Evolutionary conservation across 176 grass and related monocot species (phyloP), one percentile per base, ranked within the genome.

Genomic region (Aegilops umbellulata): DNA sequence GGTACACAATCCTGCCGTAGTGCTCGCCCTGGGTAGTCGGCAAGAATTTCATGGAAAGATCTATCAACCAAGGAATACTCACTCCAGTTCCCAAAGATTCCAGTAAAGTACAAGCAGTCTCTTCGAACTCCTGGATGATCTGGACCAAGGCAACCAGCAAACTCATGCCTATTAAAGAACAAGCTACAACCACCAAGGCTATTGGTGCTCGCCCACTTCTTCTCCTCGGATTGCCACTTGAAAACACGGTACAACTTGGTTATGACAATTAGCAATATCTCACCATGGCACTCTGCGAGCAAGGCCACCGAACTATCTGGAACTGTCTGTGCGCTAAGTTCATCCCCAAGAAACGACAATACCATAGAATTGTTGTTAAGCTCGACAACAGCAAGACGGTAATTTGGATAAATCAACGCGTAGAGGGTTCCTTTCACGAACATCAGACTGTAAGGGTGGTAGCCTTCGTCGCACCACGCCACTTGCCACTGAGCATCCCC

Each of bases 361-460:
- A 88, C 79, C 70, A 73, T 38, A 0, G 29, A 80, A 30, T 16
- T 27, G 1, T 77, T 69, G 16, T 71, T 46, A 11, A 95, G 80
- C 7, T 88, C 79, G 7, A 89, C 67, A 6, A 27, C 34, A 22
- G 88, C 81, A 51, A 90, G 83, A 11, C 83, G 85, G 58, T 12
- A 69, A 11, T 69, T 38, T 38, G 65, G 80, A 14, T 36, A 44
- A 49, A 84, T 79, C 76, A 97, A 63, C 14, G 84, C 86, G 25
- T 86, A 94, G 61, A 94, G 92, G 19, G 78, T 88, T 13, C 84
- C 74, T 17, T 85, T 14, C 25, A 91, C 90, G 23, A 93, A 97
- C 20, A 94, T 74, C 88, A 94, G 77, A 68, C 89, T 89, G 31
- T 80, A 30, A 5, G 91, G 8, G 12, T 34, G 11, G 44, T 61